Evolutionary conservation across 805 yeast genomes (phyloP).

Genomic region (Middelhovenomyces tepae): DNA sequence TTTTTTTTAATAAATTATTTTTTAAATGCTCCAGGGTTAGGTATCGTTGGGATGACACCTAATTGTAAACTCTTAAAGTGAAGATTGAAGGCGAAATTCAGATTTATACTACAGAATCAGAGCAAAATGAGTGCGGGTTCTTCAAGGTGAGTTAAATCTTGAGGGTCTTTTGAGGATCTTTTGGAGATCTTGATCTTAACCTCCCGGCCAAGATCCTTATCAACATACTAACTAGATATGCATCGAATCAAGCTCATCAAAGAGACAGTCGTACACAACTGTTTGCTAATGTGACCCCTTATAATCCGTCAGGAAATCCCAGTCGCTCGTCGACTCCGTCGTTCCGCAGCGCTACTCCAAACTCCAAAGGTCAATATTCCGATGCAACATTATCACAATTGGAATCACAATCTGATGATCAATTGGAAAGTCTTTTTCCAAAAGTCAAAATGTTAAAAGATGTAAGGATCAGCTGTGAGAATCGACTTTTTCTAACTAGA

Average conservation of each 20-base stretch:
- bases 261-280: constrained; percentile 32
- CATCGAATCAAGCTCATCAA: constrained; percentile 22
- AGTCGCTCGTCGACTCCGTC: constrained; percentile 11
- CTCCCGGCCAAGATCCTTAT: too few species aligned
- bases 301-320: constrained; percentile 18
- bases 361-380: constrained; percentile 26
- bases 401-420: constrained; percentile 60
- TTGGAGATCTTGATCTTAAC: too few species aligned
- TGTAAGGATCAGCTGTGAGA: constrained; percentile 16
- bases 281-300: constrained; percentile 26
- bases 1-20: too few species aligned
- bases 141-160: too few species aligned
- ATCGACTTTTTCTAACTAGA: constrained; percentile 14
- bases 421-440: constrained; percentile 43
- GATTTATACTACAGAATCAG: too few species aligned
- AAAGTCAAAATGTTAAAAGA: constrained; percentile 48
- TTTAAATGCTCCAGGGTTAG: too few species aligned
- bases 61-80: too few species aligned
- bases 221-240: background rate
- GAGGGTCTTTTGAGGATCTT: too few species aligned
- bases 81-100: too few species aligned
- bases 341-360: constrained; percentile 21
- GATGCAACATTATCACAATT: constrained; percentile 49
- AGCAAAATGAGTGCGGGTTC: too few species aligned
- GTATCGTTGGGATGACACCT: too few species aligned